phyloP scores from a whole-genome alignment of 306 rosid species.

The Styphnolobium japonicum region DNA sequence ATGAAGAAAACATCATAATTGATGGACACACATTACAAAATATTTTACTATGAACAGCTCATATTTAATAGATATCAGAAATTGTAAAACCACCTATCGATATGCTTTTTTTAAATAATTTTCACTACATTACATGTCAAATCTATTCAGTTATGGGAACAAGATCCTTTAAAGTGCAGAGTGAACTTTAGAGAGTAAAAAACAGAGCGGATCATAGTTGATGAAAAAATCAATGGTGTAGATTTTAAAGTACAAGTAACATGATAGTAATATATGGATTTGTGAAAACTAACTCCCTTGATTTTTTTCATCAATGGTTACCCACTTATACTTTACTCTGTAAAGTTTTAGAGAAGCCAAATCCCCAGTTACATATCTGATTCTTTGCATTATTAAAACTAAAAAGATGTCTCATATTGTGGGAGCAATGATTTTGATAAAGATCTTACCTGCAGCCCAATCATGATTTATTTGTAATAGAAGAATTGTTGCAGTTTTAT shows the following conservation, averaged over 20 bases:
- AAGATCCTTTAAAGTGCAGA: not conserved
- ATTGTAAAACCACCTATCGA: not conserved
- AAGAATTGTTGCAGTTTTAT: not conserved
- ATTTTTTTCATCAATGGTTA: not conserved
- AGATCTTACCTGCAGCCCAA: not conserved
- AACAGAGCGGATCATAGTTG: not conserved
- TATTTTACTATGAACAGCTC: not conserved
- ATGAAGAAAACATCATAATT: not conserved
- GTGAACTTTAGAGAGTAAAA: not conserved
- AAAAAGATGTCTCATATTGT: not conserved
- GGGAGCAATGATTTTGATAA: not conserved
- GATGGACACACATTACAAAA: not conserved
- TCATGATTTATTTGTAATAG: not conserved
- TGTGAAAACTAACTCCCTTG: not conserved
- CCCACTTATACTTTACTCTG: not conserved
- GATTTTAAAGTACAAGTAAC: not conserved
- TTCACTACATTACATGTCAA: not conserved
- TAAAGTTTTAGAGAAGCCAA: not conserved
- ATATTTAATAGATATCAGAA: not conserved
- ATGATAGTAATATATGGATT: not conserved
- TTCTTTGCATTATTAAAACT: not conserved
- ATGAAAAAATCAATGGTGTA: not conserved
- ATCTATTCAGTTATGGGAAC: not conserved
- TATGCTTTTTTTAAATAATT: not conserved
- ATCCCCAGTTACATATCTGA: not conserved